Percentiles rank a stretch among this genome's conserved stretches.
Evolutionary conservation across 306 rosid species (phyloP).

Genomic region (Begonia fuchsioides): DNA sequence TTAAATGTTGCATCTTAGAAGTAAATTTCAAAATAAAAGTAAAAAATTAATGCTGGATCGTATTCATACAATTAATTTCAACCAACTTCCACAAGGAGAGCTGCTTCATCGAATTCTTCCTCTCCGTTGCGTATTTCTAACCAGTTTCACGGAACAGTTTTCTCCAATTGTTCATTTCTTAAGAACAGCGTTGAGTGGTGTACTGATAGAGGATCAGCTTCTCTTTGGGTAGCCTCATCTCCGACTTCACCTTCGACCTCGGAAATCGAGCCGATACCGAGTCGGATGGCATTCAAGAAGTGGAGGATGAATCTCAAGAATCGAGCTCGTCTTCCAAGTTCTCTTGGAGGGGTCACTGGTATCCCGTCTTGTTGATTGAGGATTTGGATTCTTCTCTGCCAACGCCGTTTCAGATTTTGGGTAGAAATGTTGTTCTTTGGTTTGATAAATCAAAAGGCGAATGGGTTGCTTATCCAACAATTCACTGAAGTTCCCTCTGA

Average conservation of each 20-base stretch:
- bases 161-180: conserved; percentile 9
- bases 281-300: conserved; percentile 16
- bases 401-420: conserved; percentile 87
- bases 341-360: conserved; percentile 97
- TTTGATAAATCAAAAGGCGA: conserved; percentile 38
- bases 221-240: conserved; percentile 56
- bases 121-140: conserved; percentile 14
- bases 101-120: not conserved
- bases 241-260: conserved; percentile 22
- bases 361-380: conserved; percentile 83
- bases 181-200: conserved; percentile 7
- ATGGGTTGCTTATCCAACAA: conserved; percentile 43
- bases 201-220: conserved; percentile 9
- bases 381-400: conserved; percentile 66
- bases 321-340: conserved; percentile 51
- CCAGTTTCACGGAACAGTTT: conserved; percentile 21
- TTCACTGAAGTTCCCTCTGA: too few relatives aligned
- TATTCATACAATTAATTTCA: too few relatives aligned
- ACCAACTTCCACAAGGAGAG: not conserved
- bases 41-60: too few relatives aligned
- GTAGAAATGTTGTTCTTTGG: conserved; percentile 84
- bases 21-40: too few relatives aligned
- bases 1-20: too few relatives aligned
- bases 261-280: conserved; percentile 18
- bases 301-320: conserved; percentile 25